Base-by-base conservation (phyloP, 78 protist species). In the Planoprotostelium fungivorum region DNA sequence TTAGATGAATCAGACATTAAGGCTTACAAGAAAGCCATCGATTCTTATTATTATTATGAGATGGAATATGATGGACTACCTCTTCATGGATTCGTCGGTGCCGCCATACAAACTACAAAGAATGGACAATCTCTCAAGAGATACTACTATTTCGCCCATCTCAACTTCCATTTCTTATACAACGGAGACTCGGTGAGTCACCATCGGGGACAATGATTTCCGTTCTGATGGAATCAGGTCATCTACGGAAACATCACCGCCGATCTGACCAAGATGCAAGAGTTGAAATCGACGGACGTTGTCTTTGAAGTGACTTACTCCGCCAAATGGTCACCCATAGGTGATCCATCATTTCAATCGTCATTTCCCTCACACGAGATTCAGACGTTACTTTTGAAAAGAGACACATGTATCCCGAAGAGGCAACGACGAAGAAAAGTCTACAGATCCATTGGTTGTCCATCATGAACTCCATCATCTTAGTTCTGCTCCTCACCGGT, bases 401-500 rank as follows among this genome's bases (percentile, higher is more conserved):
- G 31, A 51, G 73, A 51, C 5, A 51, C 73, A 51, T 25, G 16
- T 51, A n/a, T n/a, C n/a, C 16, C 73, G 16, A 5, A 51, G 73
- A 51, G 16, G 16, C 73, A 51, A 25, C 16, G 31, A 51, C 73
- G 31, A 51, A 51, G 73, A 92, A 88, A 63, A 97, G 92, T 25
- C 86, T 98, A 35, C 98, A 98, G 89, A 96, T 98, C 87, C 99
- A 98, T 88, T 98, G 99, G 99, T 90, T 98, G 87, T 97, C 98
- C 87, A 96, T 98, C 87, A 90, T 98, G 96, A 98, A 98, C 94
- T 97, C 99, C 34, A 86, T 97, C 91, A 92, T 97, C 36, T 93
- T 98, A 36, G 99, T 98, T 34, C 91, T 97, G 35, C 95, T 98
- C 88, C 96, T 99, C 85, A 95, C 98, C 25, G 97, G 96, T n/a